These are phyloP conservation scores for Blastomyces emzantsi DNA, from an alignment of 2,329 filamentous ascomycete genomes.

Conservation along the genomic window DNA sequence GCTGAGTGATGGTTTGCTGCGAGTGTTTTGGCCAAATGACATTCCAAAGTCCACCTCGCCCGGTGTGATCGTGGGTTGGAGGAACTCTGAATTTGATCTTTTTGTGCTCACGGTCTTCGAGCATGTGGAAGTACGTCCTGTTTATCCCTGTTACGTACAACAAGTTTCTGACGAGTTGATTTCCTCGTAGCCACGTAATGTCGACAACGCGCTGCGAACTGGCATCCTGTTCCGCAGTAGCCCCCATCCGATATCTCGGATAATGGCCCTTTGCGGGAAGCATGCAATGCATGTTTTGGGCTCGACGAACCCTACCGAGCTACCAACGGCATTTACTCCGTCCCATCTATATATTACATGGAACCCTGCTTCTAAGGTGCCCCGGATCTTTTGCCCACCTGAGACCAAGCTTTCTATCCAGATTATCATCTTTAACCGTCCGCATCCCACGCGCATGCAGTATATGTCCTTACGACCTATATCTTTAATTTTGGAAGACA, in stretches of 20 bases:
- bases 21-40: constrained; percentile 97
- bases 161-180: constrained; percentile 6
- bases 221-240: constrained; percentile 77
- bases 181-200: constrained; percentile 55
- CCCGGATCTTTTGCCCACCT: constrained; percentile 59
- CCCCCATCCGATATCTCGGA: constrained; percentile 66
- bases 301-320: constrained; percentile 57
- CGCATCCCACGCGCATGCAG: constrained; percentile 81
- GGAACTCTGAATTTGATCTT: constrained; percentile 82
- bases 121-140: constrained; percentile 67
- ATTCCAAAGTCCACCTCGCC: constrained; percentile 60
- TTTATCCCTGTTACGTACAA: constrained; percentile 7
- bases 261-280: constrained; percentile 77
- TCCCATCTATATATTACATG: constrained; percentile 59
- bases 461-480: constrained; percentile 91
- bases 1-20: constrained; percentile 75
- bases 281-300: constrained; percentile 78
- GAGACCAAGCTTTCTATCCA: constrained; percentile 66
- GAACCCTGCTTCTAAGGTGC: constrained; percentile 46
- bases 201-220: constrained; percentile 77
- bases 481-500: constrained; percentile 72
- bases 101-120: constrained; percentile 85
- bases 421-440: constrained; percentile 80
- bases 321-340: constrained; percentile 49
- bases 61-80: constrained; percentile 90